Conservation (phyloP, 306 rosid species). For the Malus asiatica region DNA sequence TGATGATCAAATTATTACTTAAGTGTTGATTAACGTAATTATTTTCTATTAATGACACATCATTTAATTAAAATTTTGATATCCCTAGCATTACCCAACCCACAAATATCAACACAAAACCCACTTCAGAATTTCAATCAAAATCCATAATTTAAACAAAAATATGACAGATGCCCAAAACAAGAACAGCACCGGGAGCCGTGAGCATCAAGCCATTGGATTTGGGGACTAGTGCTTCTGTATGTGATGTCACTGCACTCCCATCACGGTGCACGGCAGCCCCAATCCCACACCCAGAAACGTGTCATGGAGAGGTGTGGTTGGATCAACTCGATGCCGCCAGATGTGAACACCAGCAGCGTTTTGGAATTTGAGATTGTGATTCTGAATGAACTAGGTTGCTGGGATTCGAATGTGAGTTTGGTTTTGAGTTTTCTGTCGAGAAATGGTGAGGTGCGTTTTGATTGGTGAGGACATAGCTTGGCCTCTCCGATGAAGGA, state of each 20-base stretch:
- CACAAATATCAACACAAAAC: neutral
- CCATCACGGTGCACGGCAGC: constrained; percentile 83
- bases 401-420: constrained; percentile 11
- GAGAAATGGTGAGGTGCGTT: constrained; percentile 49
- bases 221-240: constrained; percentile 80
- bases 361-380: constrained; percentile 29
- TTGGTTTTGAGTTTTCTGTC: constrained; percentile 42
- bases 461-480: constrained; percentile 40
- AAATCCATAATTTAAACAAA: neutral
- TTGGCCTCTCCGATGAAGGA: constrained; percentile 25
- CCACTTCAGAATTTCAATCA: neutral
- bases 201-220: constrained; percentile 59
- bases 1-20: too few relatives aligned
- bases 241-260: constrained; percentile 88
- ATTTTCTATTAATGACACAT: too few relatives aligned
- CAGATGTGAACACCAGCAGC: constrained; percentile 22
- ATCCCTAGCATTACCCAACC: too few relatives aligned
- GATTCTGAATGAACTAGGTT: constrained; percentile 1
- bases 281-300: constrained; percentile 87
- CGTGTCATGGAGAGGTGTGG: constrained; percentile 25
- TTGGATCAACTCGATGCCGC: constrained; percentile 47
- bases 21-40: too few relatives aligned
- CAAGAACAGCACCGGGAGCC: constrained; percentile 59
- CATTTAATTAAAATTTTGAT: too few relatives aligned
- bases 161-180: constrained; percentile 60